phyloP scores from a whole-genome alignment of 1,139 yeast species.

The Arxiozyma heterogenica region DNA sequence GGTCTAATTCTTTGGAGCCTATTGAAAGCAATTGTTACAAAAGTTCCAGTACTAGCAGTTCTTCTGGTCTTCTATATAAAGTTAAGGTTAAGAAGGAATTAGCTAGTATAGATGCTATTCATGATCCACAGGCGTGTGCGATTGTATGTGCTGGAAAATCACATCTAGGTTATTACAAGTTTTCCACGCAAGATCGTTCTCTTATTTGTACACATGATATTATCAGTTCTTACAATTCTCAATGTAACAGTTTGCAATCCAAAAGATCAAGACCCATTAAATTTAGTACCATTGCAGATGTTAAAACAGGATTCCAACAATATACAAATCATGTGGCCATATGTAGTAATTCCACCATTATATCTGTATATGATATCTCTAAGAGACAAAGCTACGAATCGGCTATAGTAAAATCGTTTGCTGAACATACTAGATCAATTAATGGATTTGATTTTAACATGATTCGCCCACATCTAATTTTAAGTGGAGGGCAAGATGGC shows the following conservation, averaged over 20 bases:
- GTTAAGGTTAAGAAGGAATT: conserved; percentile 19
- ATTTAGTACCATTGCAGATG: conserved; percentile 42
- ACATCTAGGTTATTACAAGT: conserved; percentile 26
- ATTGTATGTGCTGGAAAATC: conserved; percentile 29
- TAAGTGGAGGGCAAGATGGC: conserved; percentile 92
- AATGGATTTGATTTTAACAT: conserved; percentile 68
- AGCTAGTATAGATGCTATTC: conserved; percentile 28
- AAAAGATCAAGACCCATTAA: conserved; percentile 30
- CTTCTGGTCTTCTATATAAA: conserved; percentile 18
- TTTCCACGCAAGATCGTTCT: conserved; percentile 17
- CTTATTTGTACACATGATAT: conserved; percentile 19
- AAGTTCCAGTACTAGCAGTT: neutral
- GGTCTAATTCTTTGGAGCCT: neutral
- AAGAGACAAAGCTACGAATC: conserved; percentile 29
- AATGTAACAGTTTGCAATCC: conserved; percentile 5
- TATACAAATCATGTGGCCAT: conserved; percentile 40
- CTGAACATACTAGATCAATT: conserved; percentile 74
- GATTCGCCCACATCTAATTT: conserved; percentile 46
- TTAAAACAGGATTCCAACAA: conserved; percentile 39
- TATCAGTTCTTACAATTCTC: conserved; percentile 11
- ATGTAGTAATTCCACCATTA: conserved; percentile 39
- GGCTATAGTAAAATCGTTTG: conserved; percentile 39
- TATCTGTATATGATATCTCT: conserved; percentile 40
- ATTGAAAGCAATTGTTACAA: neutral
- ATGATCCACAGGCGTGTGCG: conserved; percentile 19